Conservation (phyloP, 257 asterid species). For the Orobanche coerulescens region DNA sequence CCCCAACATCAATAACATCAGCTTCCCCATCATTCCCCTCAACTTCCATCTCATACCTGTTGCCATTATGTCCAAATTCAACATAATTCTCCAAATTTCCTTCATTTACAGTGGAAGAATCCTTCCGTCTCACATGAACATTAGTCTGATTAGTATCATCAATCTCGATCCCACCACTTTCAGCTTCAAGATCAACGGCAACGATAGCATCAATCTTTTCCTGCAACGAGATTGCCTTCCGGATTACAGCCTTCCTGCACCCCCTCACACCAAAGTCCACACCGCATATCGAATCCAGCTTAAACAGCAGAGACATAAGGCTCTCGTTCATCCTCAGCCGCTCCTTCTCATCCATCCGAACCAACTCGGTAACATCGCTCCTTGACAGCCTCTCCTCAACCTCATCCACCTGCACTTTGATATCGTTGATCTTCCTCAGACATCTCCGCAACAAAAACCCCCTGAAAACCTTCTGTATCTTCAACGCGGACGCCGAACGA, state of each 20-base stretch:
- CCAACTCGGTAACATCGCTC: constrained; percentile 33
- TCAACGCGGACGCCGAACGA: constrained; percentile 43
- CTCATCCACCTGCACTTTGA: constrained; percentile 48
- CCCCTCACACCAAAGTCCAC: constrained; percentile 56
- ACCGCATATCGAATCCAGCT: constrained; percentile 60
- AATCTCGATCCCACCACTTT: background rate
- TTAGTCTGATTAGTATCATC: background rate
- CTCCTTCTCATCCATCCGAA: constrained; percentile 41
- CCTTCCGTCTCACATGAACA: background rate
- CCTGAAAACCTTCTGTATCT: constrained; percentile 69
- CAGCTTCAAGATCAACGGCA: constrained; percentile 1
- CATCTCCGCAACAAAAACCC: constrained; percentile 58
- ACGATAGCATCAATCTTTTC: constrained; percentile 53
- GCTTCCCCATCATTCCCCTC: constrained; percentile 7
- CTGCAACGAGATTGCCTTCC: constrained; percentile 61
- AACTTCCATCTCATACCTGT: background rate
- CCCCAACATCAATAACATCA: constrained; percentile 22
- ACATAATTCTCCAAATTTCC: background rate
- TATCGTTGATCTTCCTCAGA: constrained; percentile 41
- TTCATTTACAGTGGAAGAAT: background rate
- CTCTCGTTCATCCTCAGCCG: constrained; percentile 55
- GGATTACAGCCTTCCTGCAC: constrained; percentile 57
- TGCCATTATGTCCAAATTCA: no score
- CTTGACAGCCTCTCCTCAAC: constrained; percentile 38
- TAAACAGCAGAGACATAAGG: constrained; percentile 60